phyloP scores from a whole-genome alignment of 2,329 filamentous ascomycete genomes.

The Arthroderma sp. region DNA sequence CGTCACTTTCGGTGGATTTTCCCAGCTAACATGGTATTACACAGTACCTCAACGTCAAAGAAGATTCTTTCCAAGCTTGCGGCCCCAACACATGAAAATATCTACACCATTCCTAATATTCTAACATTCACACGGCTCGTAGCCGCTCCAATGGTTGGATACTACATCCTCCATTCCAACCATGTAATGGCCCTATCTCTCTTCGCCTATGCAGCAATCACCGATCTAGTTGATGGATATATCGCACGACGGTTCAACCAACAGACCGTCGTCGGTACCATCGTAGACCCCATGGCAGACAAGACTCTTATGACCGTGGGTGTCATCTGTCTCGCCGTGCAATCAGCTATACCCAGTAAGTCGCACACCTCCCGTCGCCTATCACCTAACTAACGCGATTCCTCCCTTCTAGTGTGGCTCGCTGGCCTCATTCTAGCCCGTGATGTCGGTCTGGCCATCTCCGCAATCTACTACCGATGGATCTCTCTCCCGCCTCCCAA shows the following conservation, averaged over 20 bases:
- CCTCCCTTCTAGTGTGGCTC: constrained; percentile 52
- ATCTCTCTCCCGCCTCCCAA: constrained; percentile 88
- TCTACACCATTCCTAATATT: constrained; percentile 92
- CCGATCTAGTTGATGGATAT: constrained; percentile 85
- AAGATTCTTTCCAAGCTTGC: constrained; percentile 15
- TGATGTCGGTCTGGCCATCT: constrained; percentile 67
- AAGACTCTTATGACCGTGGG: constrained; percentile 91
- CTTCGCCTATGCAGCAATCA: constrained; percentile 85
- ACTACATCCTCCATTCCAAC: constrained; percentile 72
- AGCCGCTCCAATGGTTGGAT: constrained; percentile 74
- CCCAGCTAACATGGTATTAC: too few species aligned
- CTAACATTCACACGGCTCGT: constrained; percentile 76
- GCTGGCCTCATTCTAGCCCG: constrained; percentile 82
- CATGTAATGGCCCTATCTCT: constrained; percentile 66
- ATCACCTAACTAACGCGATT: constrained; percentile 1
- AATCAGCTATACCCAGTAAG: constrained; percentile 67
- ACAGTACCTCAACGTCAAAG: too few species aligned
- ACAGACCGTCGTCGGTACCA: constrained; percentile 84
- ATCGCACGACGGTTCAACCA: constrained; percentile 79
- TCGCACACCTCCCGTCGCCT: constrained; percentile 9
- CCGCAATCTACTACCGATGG: constrained; percentile 91
- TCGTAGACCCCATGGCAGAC: constrained; percentile 95
- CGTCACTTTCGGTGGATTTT: too few species aligned
- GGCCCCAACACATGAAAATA: constrained; percentile 57
- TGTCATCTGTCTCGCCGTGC: constrained; percentile 70